Evolutionary conservation across 768 basidiomycete species (phyloP), one percentile per base, ranked within the genome.

Genomic region (Boletus sensibilis): DNA sequence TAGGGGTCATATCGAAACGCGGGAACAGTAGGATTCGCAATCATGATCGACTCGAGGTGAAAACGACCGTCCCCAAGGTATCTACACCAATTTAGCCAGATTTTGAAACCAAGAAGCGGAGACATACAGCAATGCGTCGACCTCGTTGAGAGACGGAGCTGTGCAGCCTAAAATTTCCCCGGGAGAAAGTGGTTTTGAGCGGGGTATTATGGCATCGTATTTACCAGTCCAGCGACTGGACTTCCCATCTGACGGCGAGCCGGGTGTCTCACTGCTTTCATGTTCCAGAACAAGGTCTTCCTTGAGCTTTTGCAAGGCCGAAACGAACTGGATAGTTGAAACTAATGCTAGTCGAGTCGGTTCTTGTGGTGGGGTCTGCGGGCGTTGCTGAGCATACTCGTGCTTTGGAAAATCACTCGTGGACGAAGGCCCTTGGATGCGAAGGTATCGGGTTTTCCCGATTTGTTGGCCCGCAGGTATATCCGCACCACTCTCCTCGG

Each of bases 1-100:
- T 98, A 99, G 4, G 97, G 97, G 68, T 98, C 97, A 73, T 98
- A 99, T 21, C 97, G 85, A 75, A 97, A 99, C 0, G 97, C 95
- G 12, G 97, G 94, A 18, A 98, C 81, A 31, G 82, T 73, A 0
- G 97, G 97, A 70, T 99, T 99, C n/a, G 94, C 94, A 56, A 99
- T 97, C 97, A 99, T 99, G 70, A 98, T 94, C 14, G 93, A 91
- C 73, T 99, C 97, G 18, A 98, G 82, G 69, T 98, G 97, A 77
- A 99, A 99, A 11, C 97, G 88, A 21, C 97, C 97, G 65, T 99
- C 97, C 18, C 97, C 97, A 27, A 99, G 83, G 71, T 98, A 99
- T 64, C 94, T 97, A 56, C 46, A 34, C n/a, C 18, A 52, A 20
- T 37, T 56, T 41, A 59, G 57, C 13, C n/a, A 29, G 40, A 25